These are phyloP conservation scores for Umbelopsis sp. DNA, from an alignment of 192 early-diverging fungal genomes.

Conservation along the genomic window DNA sequence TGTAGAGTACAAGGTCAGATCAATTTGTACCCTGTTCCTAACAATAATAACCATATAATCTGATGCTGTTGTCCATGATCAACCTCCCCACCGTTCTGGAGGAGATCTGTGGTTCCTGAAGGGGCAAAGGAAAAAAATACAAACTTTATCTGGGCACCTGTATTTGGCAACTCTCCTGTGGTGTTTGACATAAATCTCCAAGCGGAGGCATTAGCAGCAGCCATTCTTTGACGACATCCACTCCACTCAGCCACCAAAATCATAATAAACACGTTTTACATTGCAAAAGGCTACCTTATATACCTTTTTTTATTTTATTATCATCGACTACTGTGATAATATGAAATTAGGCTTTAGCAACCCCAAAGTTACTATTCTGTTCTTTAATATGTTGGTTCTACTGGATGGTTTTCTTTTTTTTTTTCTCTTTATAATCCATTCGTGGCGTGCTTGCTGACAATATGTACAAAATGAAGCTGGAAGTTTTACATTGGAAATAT, in stretches of 20 bases:
- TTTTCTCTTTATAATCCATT: not conserved
- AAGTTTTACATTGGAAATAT: too few species aligned
- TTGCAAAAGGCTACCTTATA: too few species aligned
- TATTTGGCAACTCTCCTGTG: not conserved
- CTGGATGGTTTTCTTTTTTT: not conserved
- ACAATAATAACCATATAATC: too few species aligned
- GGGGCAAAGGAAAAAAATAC: not conserved
- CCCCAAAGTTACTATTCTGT: too few species aligned
- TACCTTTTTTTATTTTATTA: not conserved
- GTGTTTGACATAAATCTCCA: not conserved
- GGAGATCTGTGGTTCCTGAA: constrained; percentile 14
- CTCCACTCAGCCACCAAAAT: not conserved
- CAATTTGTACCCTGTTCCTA: too few species aligned
- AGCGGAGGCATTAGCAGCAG: not conserved
- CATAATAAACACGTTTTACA: too few species aligned
- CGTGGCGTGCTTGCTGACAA: too few species aligned
- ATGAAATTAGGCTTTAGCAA: too few species aligned
- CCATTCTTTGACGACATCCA: not conserved
- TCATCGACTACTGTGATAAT: too few species aligned
- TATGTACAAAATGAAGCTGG: too few species aligned
- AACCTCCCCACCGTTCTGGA: not conserved
- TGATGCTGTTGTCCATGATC: not conserved
- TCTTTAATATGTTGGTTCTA: too few species aligned
- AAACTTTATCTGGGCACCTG: not conserved
- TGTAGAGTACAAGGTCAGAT: too few species aligned